Base-by-base conservation (phyloP, 2,329 filamentous ascomycete genomes). In the Diaporthe sp. region DNA sequence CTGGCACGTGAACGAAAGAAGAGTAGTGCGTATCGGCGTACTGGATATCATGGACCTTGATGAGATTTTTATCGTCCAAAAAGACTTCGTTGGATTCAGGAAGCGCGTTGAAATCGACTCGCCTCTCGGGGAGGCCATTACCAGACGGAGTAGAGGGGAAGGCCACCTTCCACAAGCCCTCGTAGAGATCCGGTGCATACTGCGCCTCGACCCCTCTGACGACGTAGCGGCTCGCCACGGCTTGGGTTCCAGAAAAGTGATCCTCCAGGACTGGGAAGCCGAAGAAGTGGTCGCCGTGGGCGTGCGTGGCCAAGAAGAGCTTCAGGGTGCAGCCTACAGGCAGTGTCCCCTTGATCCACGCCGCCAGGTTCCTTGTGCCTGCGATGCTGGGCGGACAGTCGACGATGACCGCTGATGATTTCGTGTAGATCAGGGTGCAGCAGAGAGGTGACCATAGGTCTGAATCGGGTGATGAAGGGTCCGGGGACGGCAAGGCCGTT, bases 201-300 rank as follows among this genome's bases (percentile, higher is more conserved):
- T 71, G 67, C 2, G n/a, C 28, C 17, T 1, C 25, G 3, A 30
- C 47, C 4, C 67, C 67, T 52, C 42, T n/a, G 28, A 45, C n/a
- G 7, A 71, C 67, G 28, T 33, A 33, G 35, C 54, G 67, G 50
- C 50, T 71, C 13, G 67, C 67, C 50, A 58, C 67, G 15, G 67
- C 67, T 5, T 30, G 35, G 5, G 58, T 50, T 6, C 67, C 67
- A 25, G 67, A 52, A 25, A 71, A 71, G 9, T 35, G 17, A 13
- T 71, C 67, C 35, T 71, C 50, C 67, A 71, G 10, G 35, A 71
- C 33, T 1, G 67, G 67, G 40, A 71, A 71, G 10, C 67, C 67
- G 54, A 71, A 71, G 35, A 71, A 71, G 38, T 71, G 67, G 8
- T 71, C 67, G n/a, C 67, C 67, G 12, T 71, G 67, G 7, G 67